These are phyloP conservation scores for Diplodia sapinea DNA, from an alignment of 2,329 filamentous ascomycete genomes.

Conservation along the genomic window DNA sequence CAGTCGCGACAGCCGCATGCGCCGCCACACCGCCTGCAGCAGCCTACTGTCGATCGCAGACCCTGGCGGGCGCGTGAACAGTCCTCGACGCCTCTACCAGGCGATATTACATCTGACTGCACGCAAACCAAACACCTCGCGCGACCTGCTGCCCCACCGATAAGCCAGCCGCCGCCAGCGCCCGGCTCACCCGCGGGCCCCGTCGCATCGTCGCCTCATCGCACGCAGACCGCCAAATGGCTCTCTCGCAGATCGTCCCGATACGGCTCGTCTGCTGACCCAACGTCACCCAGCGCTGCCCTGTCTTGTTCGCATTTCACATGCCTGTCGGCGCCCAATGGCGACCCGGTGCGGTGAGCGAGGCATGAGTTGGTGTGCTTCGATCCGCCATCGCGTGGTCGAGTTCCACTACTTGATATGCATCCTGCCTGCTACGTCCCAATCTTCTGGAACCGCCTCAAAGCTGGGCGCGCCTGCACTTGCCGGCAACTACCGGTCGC, in stretches of 20 bases:
- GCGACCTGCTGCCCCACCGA: constrained; percentile 7
- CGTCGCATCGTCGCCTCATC: constrained; percentile 10
- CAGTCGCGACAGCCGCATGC: constrained; percentile 22
- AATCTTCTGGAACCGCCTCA: too few relatives aligned
- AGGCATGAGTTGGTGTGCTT: neutral
- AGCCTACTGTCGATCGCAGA: constrained; percentile 17
- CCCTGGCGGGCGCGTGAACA: constrained; percentile 23
- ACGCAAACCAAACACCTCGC: neutral
- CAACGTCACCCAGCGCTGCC: neutral
- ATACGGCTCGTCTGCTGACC: neutral
- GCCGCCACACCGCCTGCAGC: constrained; percentile 19
- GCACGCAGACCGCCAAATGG: constrained; percentile 10
- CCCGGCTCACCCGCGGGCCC: neutral
- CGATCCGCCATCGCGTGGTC: neutral
- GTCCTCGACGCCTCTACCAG: too few relatives aligned
- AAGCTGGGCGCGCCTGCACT: neutral
- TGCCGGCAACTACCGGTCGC: neutral
- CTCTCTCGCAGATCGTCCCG: neutral
- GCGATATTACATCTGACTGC: constrained; percentile 3
- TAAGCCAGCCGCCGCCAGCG: neutral
- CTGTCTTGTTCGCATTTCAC: neutral
- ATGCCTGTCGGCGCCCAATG: neutral
- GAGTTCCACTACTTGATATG: neutral
- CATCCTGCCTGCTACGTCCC: neutral
- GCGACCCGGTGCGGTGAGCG: neutral